Conservation (phyloP, 768 basidiomycete species). For the Lactarius hengduanensis region DNA sequence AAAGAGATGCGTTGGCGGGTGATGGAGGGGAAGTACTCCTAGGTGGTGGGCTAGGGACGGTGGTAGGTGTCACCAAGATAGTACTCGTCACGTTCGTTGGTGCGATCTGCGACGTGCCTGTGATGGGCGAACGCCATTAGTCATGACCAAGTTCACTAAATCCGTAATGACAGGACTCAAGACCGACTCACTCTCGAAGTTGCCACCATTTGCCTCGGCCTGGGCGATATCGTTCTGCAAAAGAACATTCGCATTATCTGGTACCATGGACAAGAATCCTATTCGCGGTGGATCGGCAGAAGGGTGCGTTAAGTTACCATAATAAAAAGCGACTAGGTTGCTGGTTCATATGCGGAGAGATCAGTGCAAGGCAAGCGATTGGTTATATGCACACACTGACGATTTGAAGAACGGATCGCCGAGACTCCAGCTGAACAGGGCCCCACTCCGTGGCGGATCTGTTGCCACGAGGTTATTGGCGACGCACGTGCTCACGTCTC, state of each 20-base stretch:
- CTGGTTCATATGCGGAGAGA: constrained; percentile 36
- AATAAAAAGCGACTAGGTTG: constrained; percentile 65
- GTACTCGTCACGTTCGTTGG: neutral
- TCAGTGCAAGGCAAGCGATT: constrained; percentile 5
- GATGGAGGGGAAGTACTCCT: neutral
- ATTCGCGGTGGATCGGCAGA: constrained; percentile 66
- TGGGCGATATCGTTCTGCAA: constrained; percentile 38
- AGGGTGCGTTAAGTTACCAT: constrained; percentile 67
- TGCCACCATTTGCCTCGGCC: constrained; percentile 30
- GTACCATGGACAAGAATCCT: constrained; percentile 70
- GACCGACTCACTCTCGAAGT: constrained; percentile 35
- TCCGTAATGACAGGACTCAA: constrained; percentile 1
- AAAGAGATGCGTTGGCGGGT: neutral
- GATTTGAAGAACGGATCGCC: constrained; percentile 76
- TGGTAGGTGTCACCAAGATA: neutral
- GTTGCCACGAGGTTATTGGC: constrained; percentile 21
- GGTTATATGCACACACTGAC: constrained; percentile 40
- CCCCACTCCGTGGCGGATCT: constrained; percentile 21
- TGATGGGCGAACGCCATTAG: neutral
- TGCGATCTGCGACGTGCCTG: constrained; percentile 22
- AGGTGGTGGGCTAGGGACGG: neutral
- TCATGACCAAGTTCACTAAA: neutral
- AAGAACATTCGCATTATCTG: constrained; percentile 45
- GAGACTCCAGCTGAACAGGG: constrained; percentile 66
- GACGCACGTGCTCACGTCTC: constrained; percentile 24